A percentile compares a stretch with the other conserved stretches of the same genome.
These are phyloP conservation scores for Geotrichum europaeum DNA, from an alignment of 1,139 yeast genomes.

Conservation along the genomic window DNA sequence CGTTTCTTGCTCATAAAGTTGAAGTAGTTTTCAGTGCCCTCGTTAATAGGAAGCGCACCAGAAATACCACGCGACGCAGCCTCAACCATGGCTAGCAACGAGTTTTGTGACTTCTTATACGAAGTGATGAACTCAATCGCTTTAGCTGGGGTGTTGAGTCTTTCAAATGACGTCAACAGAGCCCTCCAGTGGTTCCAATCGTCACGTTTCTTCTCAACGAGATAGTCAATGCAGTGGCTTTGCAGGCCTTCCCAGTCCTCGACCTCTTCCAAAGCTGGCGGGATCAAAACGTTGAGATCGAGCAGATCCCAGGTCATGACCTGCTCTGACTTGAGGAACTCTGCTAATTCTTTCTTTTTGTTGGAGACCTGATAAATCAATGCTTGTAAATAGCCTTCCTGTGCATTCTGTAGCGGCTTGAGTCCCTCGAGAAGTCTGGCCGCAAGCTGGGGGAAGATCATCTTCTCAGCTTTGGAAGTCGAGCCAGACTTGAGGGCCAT, in stretches of 20 bases:
- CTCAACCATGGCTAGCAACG: conserved; percentile 50
- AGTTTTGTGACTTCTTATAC: conserved; percentile 46
- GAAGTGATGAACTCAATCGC: conserved; percentile 29
- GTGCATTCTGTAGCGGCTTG: conserved; percentile 45
- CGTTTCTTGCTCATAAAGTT: conserved; percentile 44
- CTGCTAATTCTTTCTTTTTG: conserved; percentile 33
- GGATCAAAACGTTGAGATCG: conserved; percentile 50
- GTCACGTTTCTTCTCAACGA: conserved; percentile 27
- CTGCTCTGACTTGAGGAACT: conserved; percentile 32
- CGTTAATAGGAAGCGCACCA: conserved; percentile 15
- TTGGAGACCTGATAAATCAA: conserved; percentile 40
- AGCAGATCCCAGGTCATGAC: conserved; percentile 44
- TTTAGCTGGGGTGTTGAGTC: conserved; percentile 30
- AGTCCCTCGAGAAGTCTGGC: conserved; percentile 45
- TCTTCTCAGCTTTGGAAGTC: conserved; percentile 38
- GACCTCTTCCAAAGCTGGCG: conserved; percentile 41
- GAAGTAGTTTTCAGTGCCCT: conserved; percentile 42
- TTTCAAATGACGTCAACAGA: conserved; percentile 42
- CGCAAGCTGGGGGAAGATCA: conserved; percentile 53
- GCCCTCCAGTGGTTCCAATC: conserved; percentile 36
- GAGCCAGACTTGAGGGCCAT: conserved; percentile 29
- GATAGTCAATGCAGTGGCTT: conserved; percentile 27
- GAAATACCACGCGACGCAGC: conserved; percentile 28
- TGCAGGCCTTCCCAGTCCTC: conserved; percentile 43
- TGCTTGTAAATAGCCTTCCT: conserved; percentile 54